These are phyloP conservation scores for Penicillium paneum DNA, from an alignment of 2,329 filamentous ascomycete species.

Conservation along the genomic window DNA sequence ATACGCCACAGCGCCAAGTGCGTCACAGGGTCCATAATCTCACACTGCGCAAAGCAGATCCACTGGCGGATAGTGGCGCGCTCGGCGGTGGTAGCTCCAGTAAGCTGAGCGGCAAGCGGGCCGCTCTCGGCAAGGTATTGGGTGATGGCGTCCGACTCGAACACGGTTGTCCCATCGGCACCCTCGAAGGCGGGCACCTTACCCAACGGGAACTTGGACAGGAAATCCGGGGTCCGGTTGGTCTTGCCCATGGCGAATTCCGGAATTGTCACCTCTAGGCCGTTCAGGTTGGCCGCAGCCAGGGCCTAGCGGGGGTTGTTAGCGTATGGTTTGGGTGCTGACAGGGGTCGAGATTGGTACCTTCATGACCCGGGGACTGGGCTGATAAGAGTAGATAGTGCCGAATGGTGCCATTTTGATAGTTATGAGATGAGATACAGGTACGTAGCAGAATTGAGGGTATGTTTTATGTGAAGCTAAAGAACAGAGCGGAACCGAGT, in stretches of 20 bases:
- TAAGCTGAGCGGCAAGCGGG: slow-evolving; percentile 44
- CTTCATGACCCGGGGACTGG: slow-evolving; percentile 25
- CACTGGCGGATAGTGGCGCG: slow-evolving; percentile 48
- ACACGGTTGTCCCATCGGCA: slow-evolving; percentile 47
- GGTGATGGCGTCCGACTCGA: slow-evolving; percentile 50
- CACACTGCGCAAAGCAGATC: slow-evolving; percentile 43
- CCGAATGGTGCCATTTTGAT: slow-evolving; percentile 25
- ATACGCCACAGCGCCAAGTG: slow-evolving; percentile 22
- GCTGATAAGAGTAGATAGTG: slow-evolving; percentile 22
- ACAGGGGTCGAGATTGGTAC: neutral
- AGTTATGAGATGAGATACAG: slow-evolving; percentile 8
- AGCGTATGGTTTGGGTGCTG: neutral
- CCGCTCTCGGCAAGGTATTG: slow-evolving; percentile 48
- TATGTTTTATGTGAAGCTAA: neutral
- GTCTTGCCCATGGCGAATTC: slow-evolving; percentile 43
- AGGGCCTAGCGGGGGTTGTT: slow-evolving; percentile 19
- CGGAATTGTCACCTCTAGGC: slow-evolving; percentile 25
- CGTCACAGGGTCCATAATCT: slow-evolving; percentile 19
- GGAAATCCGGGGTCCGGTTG: slow-evolving; percentile 48
- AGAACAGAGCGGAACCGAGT: slow-evolving; percentile 9
- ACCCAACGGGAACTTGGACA: slow-evolving; percentile 52
- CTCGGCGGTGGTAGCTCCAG: slow-evolving; percentile 44
- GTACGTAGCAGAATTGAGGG: neutral
- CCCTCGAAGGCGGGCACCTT: slow-evolving; percentile 52
- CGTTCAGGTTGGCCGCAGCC: slow-evolving; percentile 39